Evolutionary conservation across 345 rosid species (phyloP).

Genomic region (Turritis glabra): DNA sequence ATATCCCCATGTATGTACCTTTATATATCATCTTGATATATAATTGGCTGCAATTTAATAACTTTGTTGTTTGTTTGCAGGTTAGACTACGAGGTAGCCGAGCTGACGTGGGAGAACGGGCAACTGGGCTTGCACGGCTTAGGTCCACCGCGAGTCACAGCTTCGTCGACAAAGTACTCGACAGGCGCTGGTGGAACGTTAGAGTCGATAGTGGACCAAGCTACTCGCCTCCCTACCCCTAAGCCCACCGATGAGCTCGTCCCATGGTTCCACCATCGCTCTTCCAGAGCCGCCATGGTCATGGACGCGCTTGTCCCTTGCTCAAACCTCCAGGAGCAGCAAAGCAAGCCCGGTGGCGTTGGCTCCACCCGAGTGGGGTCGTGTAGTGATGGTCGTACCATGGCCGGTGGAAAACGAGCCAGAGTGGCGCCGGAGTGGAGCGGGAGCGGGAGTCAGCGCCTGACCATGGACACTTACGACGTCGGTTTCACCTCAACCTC

Average conservation of each 20-base stretch:
- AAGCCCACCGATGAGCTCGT: constrained; percentile 44
- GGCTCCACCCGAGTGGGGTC: constrained; percentile 65
- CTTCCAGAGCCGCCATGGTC: constrained; percentile 37
- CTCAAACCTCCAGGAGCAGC: constrained; percentile 36
- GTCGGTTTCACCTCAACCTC: constrained; percentile 55
- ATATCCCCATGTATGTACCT: constrained; percentile 51
- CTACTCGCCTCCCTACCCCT: constrained; percentile 46
- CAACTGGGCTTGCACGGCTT: constrained; percentile 79
- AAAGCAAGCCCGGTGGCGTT: constrained; percentile 30
- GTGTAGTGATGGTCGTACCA: constrained; percentile 48
- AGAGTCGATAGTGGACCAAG: constrained; percentile 91
- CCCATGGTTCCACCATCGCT: constrained; percentile 55
- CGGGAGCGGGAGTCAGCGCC: constrained; percentile 61
- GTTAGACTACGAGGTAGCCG: constrained; percentile 76
- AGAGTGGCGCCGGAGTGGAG: constrained; percentile 63
- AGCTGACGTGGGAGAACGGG: constrained; percentile 96
- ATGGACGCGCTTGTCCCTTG: constrained; percentile 90
- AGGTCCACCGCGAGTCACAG: constrained; percentile 54
- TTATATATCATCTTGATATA: neutral
- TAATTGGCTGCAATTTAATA: neutral
- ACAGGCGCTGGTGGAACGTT: constrained; percentile 75
- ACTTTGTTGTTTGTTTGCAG: constrained; percentile 41
- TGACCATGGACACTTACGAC: constrained; percentile 55
- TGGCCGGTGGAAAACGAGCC: constrained; percentile 52
- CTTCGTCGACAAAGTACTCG: constrained; percentile 44